Evolutionary conservation across 2,329 filamentous ascomycete species (phyloP), one percentile per base, ranked within the genome.

Genomic region (Parastagonospora avenae): DNA sequence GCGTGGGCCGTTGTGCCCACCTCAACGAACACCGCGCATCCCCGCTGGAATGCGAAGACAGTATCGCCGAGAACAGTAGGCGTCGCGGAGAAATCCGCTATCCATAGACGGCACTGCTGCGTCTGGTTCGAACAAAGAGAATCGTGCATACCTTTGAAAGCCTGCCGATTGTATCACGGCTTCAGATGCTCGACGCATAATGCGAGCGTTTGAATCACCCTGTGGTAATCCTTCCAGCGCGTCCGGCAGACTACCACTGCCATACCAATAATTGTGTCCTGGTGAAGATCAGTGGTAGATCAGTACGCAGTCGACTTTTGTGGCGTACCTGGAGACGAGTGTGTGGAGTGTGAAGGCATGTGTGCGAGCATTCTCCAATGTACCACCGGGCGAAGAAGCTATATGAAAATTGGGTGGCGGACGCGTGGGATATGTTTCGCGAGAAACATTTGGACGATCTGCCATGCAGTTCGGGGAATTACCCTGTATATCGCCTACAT

Each of bases 291-390:
- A 27, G 28, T 43, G 15, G 15, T 46, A 9, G 19, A 14, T 19
- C 19, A 15, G 16, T 12, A n/a, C 32, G 11, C 8, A 16, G 39
- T 12, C 39, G 46, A 48, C 45, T 36, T 46, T 41, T 24, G 19
- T 24, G 19, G 19, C 59, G 55, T 60, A 73, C 70, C 66, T 52
- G 68, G 65, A 52, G 67, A 66, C 42, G 68, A 66, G 49, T 70
- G 67, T 54, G 63, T 59, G 36, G 66, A 60, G 60, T 68, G 66
- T 55, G 67, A 57, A 68, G 68, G 64, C 70, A 72, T 73, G 66
- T 68, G 60, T 62, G 66, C 68, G 50, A 72, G 61, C 70, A 73
- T 73, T 66, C 66, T 67, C 55, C 58, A 51, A 55, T 41, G 50
- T 54, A 48, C 42, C 24, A 55, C 53, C 59, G 55, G 55, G 52